Evolutionary conservation across 345 rosid species (phyloP).

Genomic region (Orychophragmus violaceus): DNA sequence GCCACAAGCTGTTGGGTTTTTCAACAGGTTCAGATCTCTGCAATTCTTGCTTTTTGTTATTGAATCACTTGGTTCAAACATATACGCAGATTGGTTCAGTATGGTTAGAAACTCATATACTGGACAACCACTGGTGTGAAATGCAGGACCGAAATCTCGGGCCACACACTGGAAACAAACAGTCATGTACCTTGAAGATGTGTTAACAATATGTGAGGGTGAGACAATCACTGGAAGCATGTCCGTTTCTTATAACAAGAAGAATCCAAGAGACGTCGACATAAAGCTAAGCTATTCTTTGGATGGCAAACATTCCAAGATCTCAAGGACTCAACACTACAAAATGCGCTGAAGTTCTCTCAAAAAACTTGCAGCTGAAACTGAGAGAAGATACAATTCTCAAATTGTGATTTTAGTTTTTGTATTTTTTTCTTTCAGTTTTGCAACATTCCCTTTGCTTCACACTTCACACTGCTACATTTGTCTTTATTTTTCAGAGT

Average conservation of each 20-base stretch:
- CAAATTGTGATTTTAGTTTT: constrained; percentile 20
- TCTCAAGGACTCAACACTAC: constrained; percentile 64
- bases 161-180: constrained; percentile 99
- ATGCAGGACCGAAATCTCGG: constrained; percentile 69
- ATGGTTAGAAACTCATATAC: neutral
- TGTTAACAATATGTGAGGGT: constrained; percentile 83
- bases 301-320: constrained; percentile 56
- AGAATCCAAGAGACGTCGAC: constrained; percentile 90
- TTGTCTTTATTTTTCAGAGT: neutral
- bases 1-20: constrained; percentile 91
- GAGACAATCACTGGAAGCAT: constrained; percentile 79
- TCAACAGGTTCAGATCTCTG: constrained; percentile 65
- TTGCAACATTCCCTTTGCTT: constrained; percentile 18
- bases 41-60: neutral
- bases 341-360: constrained; percentile 63
- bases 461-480: neutral
- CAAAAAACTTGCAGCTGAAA: neutral
- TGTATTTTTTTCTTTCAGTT: neutral
- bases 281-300: constrained; percentile 69
- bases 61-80: neutral
- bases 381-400: constrained; percentile 4
- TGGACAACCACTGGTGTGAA: neutral
- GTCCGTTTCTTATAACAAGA: constrained; percentile 88
- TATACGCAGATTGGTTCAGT: neutral
- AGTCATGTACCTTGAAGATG: constrained; percentile 85